phyloP scores from a whole-genome alignment of 768 basidiomycete genomes.

The Neoboletus subvelutipes region DNA sequence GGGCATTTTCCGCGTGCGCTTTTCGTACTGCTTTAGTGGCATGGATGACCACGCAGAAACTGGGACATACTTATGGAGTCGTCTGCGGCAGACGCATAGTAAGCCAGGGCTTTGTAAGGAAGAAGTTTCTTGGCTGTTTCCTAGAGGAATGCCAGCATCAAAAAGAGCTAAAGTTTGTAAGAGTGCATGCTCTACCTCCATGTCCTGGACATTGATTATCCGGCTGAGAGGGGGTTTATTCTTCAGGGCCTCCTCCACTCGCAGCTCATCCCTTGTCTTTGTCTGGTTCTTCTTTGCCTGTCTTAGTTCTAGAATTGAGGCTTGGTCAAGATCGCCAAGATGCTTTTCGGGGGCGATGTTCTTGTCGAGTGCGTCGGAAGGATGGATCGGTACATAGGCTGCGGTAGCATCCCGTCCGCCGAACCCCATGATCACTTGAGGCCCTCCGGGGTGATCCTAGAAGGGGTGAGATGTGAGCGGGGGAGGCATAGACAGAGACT shows the following conservation, averaged over 20 bases:
- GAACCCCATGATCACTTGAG: slow-evolving; percentile 77
- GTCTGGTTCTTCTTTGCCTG: slow-evolving; percentile 39
- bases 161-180: neutral
- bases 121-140: slow-evolving; percentile 70
- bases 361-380: slow-evolving; percentile 74
- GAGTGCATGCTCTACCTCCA: slow-evolving; percentile 56
- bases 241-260: slow-evolving; percentile 60
- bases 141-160: slow-evolving; percentile 34
- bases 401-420: slow-evolving; percentile 83
- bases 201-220: slow-evolving; percentile 75
- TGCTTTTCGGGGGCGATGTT: slow-evolving; percentile 69
- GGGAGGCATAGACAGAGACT: slow-evolving; percentile 9
- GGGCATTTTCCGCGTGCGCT: slow-evolving; percentile 70
- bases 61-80: slow-evolving; percentile 71
- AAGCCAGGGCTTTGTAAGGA: slow-evolving; percentile 73
- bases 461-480: neutral
- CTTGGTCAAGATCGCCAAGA: slow-evolving; percentile 60
- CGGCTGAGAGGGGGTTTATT: slow-evolving; percentile 64
- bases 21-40: slow-evolving; percentile 12
- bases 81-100: slow-evolving; percentile 85
- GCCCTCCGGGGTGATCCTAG: slow-evolving; percentile 80
- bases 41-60: slow-evolving; percentile 10
- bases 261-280: slow-evolving; percentile 68
- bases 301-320: slow-evolving; percentile 40
- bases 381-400: slow-evolving; percentile 80